Conservation (phyloP, 495 filamentous ascomycete genomes). For the Lophiostoma macrostomum region DNA sequence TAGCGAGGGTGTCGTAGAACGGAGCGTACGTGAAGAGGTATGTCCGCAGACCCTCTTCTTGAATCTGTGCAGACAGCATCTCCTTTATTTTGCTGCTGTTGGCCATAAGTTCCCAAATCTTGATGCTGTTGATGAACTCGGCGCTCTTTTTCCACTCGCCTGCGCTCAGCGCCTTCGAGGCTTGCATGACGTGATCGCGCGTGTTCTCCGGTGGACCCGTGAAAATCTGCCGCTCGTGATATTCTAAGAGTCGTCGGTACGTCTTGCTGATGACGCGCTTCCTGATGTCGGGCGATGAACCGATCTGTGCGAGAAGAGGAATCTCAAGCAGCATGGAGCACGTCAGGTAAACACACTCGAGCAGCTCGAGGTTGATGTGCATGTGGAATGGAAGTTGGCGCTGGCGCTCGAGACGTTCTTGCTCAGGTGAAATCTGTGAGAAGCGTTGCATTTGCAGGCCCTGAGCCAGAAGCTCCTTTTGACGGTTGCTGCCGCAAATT, state of each 20-base stretch:
- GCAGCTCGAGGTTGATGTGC: constrained; percentile 98
- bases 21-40: constrained; percentile 99
- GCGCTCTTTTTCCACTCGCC: constrained; percentile 98
- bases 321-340: constrained; percentile 99
- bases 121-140: constrained; percentile 89
- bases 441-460: constrained; percentile 97
- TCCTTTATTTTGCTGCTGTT: constrained; percentile 85
- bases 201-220: constrained; percentile 98
- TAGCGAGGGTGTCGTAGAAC: constrained; percentile 94
- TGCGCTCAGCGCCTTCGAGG: constrained; percentile 89
- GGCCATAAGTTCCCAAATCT: constrained; percentile 98
- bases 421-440: constrained; percentile 91
- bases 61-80: constrained; percentile 95
- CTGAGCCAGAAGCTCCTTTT: constrained; percentile 97
- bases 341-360: constrained; percentile 97
- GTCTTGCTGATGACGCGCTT: constrained; percentile 99
- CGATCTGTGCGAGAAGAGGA: constrained; percentile 91
- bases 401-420: constrained; percentile 93
- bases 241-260: constrained; percentile 97
- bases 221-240: constrained; percentile 99
- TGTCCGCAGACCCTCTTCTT: constrained; percentile 95
- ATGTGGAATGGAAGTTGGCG: constrained; percentile 98
- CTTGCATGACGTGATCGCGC: constrained; percentile 97
- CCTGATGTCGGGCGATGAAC: constrained; percentile 92
- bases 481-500: constrained; percentile 92